Base-by-base conservation (phyloP, 2,329 filamentous ascomycete species). In the Xylogone sp. region DNA sequence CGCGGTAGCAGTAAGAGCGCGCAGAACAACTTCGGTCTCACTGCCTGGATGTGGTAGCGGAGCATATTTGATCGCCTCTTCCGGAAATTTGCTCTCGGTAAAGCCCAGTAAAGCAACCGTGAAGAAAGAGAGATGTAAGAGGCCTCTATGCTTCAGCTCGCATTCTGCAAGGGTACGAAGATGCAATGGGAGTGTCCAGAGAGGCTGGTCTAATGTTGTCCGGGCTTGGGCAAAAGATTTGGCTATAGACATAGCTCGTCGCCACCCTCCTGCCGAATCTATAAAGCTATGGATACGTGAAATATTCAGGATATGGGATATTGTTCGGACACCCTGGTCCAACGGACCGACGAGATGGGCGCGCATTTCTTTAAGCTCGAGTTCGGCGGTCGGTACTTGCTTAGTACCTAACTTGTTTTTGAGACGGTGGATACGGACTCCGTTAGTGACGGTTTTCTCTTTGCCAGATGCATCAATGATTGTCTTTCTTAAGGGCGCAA, bases 281-380 rank as follows among this genome's bases (percentile, higher is more conserved):
- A 70, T 55, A 3, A 71, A 71, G 3, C 71, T 74, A 46, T 74
- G 69, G 12, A 71, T 62, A 24, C 72, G 65, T 2, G 72, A 52
- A 22, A 51, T 42, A 34, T 53, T 53, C 12, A 53, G 34, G 27
- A 53, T 29, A 5, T 43, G 42, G 18, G 51, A 49, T 42, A 53
- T 53, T 21, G 51, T 53, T 12, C 42, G 42, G 19, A 53, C 46
- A 27, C 51, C 51, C 20, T 31, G 29, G 34, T 53, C 51, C 18
- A 21, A 29, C 18, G 39, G 48, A 8, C 51, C 51, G 12, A 53
- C 48, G 24, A 21, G 31, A 31, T 43, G 45, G 18, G 51, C 51
- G 8, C 51, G 48, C n/a, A 51, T 27, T 42, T 46, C 44, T 42
- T 52, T 39, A 3, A 53, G 43, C 43, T 53, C 48, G 13, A 53